Evolutionary conservation across 78 protist species (phyloP).

Genomic region (Dictyostelium intermedium): DNA sequence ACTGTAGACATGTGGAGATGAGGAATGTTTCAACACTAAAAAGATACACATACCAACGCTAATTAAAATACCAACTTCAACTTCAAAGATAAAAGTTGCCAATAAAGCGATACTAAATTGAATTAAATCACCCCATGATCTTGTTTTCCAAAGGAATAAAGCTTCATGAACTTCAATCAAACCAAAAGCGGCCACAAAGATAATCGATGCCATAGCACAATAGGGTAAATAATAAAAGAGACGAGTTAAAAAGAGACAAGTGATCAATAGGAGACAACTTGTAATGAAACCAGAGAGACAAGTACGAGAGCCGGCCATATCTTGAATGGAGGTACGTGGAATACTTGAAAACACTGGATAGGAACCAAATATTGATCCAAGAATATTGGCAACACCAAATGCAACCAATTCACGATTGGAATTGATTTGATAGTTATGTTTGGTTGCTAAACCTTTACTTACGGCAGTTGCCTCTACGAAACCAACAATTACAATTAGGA

Average conservation of each 20-base stretch:
- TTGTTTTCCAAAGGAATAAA: conserved; percentile 70
- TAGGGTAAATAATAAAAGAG: conserved; percentile 55
- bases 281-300: conserved; percentile 62
- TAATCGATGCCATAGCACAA: conserved; percentile 67
- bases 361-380: conserved; percentile 56
- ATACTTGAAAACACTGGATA: conserved; percentile 72
- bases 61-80: conserved; percentile 75
- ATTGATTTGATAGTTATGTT: conserved; percentile 64
- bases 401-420: conserved; percentile 80
- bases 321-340: conserved; percentile 73
- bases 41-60: conserved; percentile 78
- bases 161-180: conserved; percentile 73
- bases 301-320: conserved; percentile 60
- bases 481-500: conserved; percentile 56
- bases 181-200: conserved; percentile 81
- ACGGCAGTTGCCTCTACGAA: conserved; percentile 82
- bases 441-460: conserved; percentile 64
- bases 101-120: conserved; percentile 55
- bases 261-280: conserved; percentile 18
- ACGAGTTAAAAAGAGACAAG: conserved; percentile 63
- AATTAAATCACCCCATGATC: conserved; percentile 69
- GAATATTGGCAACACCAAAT: conserved; percentile 64
- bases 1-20: conserved; percentile 79
- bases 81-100: conserved; percentile 69
- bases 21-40: conserved; percentile 69